Evolutionary conservation across 2,329 filamentous ascomycete species (phyloP).

Genomic region (Emergomyces orientalis): DNA sequence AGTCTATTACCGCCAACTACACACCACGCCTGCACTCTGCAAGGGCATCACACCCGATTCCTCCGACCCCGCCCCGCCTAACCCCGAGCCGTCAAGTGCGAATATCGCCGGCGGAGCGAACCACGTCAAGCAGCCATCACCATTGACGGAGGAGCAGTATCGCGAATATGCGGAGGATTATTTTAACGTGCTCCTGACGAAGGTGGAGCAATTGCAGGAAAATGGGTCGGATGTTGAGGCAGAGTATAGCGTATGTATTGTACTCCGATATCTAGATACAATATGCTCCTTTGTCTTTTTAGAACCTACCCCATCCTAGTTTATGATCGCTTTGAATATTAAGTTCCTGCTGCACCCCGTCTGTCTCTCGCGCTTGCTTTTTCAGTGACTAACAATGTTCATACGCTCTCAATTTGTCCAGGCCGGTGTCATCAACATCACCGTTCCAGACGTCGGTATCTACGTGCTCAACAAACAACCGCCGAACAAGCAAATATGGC

Average conservation of each 20-base stretch:
- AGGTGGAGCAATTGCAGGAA: slow-evolving; percentile 63
- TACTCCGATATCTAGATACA: neutral
- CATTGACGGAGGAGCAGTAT: slow-evolving; percentile 63
- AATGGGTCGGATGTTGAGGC: slow-evolving; percentile 66
- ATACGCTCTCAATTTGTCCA: slow-evolving; percentile 30
- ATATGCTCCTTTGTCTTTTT: neutral
- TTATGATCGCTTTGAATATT: neutral
- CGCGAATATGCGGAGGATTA: slow-evolving; percentile 69
- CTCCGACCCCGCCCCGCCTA: slow-evolving; percentile 42
- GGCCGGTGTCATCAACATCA: slow-evolving; percentile 78
- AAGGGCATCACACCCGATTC: slow-evolving; percentile 54
- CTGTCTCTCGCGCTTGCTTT: neutral
- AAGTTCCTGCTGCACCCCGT: neutral
- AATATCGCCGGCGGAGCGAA: slow-evolving; percentile 35
- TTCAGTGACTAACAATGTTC: slow-evolving; percentile 12
- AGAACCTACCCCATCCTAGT: neutral
- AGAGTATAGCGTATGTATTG: slow-evolving; percentile 66
- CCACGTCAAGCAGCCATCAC: slow-evolving; percentile 47
- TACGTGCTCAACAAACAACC: slow-evolving; percentile 99
- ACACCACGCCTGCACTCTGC: slow-evolving; percentile 25
- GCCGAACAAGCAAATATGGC: slow-evolving; percentile 95
- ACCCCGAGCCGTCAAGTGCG: slow-evolving; percentile 26
- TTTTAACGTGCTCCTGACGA: slow-evolving; percentile 50
- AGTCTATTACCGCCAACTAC: slow-evolving; percentile 20
- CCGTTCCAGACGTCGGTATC: slow-evolving; percentile 59